Conservation (phyloP, 2,329 filamentous ascomycete genomes). For the Sporothrix sp. region DNA sequence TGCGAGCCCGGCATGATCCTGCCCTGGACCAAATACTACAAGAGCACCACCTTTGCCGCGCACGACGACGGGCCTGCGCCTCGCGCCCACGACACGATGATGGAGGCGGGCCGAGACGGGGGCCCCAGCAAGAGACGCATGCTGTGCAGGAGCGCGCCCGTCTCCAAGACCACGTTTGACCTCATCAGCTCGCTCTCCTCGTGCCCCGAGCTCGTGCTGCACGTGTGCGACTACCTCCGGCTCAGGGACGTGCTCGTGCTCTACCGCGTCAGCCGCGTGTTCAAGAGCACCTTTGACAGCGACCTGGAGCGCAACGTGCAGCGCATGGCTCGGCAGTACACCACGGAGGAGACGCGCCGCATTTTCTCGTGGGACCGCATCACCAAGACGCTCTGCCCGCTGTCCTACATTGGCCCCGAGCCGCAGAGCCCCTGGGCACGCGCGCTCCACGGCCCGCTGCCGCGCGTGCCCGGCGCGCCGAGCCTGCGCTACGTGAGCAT, state of each 20-base stretch:
- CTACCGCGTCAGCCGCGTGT: constrained; percentile 53
- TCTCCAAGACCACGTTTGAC: constrained; percentile 24
- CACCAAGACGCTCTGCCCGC: constrained; percentile 20
- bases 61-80: no score
- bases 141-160: no score
- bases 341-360: constrained; percentile 42
- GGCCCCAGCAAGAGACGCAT: no score
- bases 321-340: constrained; percentile 40
- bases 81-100: no score
- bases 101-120: no score
- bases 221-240: constrained; percentile 44
- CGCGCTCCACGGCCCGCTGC: background rate
- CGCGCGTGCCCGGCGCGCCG: background rate
- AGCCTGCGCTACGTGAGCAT: constrained; percentile 57
- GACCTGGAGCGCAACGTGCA: constrained; percentile 50
- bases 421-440: no score
- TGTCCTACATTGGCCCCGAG: background rate
- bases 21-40: constrained; percentile 20
- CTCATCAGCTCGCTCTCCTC: constrained; percentile 35
- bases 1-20: constrained; percentile 3
- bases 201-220: constrained; percentile 43
- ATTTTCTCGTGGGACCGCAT: constrained; percentile 56
- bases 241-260: constrained; percentile 51
- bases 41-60: background rate
- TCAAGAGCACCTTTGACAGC: constrained; percentile 50